Base-by-base conservation (phyloP, 768 basidiomycete species). In the Agrocybe praecox region DNA sequence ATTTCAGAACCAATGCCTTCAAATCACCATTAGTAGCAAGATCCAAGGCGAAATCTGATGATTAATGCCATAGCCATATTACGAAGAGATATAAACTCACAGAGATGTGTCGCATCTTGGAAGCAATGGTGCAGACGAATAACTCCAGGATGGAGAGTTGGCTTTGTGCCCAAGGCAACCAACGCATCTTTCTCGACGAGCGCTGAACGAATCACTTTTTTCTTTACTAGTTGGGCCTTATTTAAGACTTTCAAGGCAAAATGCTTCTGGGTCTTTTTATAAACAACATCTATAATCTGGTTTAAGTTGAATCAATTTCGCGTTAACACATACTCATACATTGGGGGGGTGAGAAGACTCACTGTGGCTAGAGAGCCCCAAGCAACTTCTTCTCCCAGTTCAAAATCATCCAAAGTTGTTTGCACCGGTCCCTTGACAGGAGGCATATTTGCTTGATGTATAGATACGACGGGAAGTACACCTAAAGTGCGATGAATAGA, bases 81-180 rank as follows among this genome's bases (percentile, higher is more conserved):
- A 22, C 44, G 44, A 15, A 56, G 26, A 49, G 26, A n/a, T 17
- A 47, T 36, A 49, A 45, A 82, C 90, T 70, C 70, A 94, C 93
- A 96, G 40, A 96, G 75, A 61, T 88, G 87, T 78, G 83, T 86
- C 19, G 87, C 81, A 66, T 96, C 94, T 62, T 94, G 92, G 65
- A 96, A 95, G 1, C 92, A 87, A 75, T 86, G 92, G 61, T 88
- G 87, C 24, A 96, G 74, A 48, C 85, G 84, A 10, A 96, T 84
- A 51, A 96, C 84, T 1, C 93, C 93, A 6, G 90, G 89, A 72
- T 95, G 92, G 17, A 47, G 62, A 22, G 63, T 45, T 32, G 63
- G 58, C 3, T 84, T 81, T 2, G 81, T 78, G 18, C 91, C 91
- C n/a, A 92, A 77, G 14, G 80, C 75, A 33, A 89, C 80, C 34